A percentile compares a stretch with the other conserved stretches of the same genome.
Conservation (phyloP, 371 early-diverging fungal genomes). For the Gilbertella persicaria region DNA sequence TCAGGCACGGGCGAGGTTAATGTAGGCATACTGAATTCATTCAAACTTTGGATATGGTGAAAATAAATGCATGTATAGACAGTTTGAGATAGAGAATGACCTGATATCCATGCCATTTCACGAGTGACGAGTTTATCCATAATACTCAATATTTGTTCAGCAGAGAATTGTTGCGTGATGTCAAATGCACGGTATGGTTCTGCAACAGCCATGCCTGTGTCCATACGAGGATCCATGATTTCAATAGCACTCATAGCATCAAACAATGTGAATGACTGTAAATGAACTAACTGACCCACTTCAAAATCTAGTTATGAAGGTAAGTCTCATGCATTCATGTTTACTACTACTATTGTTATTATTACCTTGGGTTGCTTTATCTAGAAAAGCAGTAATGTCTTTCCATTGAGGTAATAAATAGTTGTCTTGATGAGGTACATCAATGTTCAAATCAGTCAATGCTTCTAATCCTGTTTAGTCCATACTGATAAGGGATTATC, state of each 20-base stretch:
- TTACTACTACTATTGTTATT: not conserved
- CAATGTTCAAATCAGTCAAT: slow-evolving; percentile 28
- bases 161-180: slow-evolving; percentile 34
- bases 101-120: slow-evolving; percentile 76
- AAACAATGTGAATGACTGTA: slow-evolving; percentile 63
- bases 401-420: slow-evolving; percentile 42
- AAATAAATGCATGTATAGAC: slow-evolving; percentile 72
- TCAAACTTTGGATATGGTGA: slow-evolving; percentile 52
- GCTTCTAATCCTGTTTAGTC: too few species aligned
- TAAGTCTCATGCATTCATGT: not conserved
- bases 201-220: slow-evolving; percentile 68
- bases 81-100: slow-evolving; percentile 73
- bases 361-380: slow-evolving; percentile 57
- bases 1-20: slow-evolving; percentile 19
- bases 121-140: slow-evolving; percentile 67
- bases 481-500: too few species aligned
- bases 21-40: slow-evolving; percentile 21
- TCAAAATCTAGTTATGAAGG: slow-evolving; percentile 51
- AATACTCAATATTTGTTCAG: slow-evolving; percentile 61
- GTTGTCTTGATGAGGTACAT: slow-evolving; percentile 12
- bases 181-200: slow-evolving; percentile 40
- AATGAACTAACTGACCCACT: slow-evolving; percentile 64
- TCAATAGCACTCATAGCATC: slow-evolving; percentile 83
- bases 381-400: slow-evolving; percentile 57
- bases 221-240: slow-evolving; percentile 87